A percentile compares a stretch with the other conserved stretches of the same genome.
Evolutionary conservation across 2,329 filamentous ascomycete species (phyloP).

Genomic region (Botrytis medusae): DNA sequence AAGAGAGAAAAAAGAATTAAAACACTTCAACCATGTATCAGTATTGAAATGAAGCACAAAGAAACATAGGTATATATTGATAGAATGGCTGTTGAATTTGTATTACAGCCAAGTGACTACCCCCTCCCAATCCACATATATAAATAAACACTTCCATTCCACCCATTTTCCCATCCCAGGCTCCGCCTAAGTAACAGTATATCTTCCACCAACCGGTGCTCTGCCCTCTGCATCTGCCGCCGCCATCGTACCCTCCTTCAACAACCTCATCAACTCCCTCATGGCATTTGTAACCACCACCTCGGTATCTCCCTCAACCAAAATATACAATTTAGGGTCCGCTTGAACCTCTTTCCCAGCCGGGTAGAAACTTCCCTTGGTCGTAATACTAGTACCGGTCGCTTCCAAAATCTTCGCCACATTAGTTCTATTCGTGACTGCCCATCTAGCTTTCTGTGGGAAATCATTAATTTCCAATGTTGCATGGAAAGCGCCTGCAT

Average conservation of each 20-base stretch:
- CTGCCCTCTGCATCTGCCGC: slow-evolving; percentile 84
- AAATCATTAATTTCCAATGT: slow-evolving; percentile 99
- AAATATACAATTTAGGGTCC: slow-evolving; percentile 93
- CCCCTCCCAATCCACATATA: not conserved
- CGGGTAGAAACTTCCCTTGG: slow-evolving; percentile 89
- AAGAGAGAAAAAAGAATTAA: not conserved
- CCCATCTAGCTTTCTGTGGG: slow-evolving; percentile 97
- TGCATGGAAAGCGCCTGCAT: slow-evolving; percentile 94
- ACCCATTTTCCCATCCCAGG: slow-evolving; percentile 23
- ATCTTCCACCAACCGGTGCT: slow-evolving; percentile 76
- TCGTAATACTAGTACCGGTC: slow-evolving; percentile 94
- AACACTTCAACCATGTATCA: not conserved
- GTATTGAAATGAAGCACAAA: not conserved
- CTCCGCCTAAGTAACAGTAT: slow-evolving; percentile 70
- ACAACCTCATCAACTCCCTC: slow-evolving; percentile 79
- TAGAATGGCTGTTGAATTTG: not conserved
- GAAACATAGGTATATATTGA: not conserved
- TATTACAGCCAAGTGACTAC: not conserved
- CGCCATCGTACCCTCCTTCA: slow-evolving; percentile 88
- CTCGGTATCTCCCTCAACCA: slow-evolving; percentile 97
- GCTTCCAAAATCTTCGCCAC: slow-evolving; percentile 96
- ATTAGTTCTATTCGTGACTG: slow-evolving; percentile 96
- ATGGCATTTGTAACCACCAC: slow-evolving; percentile 87
- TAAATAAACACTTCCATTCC: not conserved
- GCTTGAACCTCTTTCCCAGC: slow-evolving; percentile 75